phyloP scores from a whole-genome alignment of 768 basidiomycete genomes.

The Baorangia bicolor region DNA sequence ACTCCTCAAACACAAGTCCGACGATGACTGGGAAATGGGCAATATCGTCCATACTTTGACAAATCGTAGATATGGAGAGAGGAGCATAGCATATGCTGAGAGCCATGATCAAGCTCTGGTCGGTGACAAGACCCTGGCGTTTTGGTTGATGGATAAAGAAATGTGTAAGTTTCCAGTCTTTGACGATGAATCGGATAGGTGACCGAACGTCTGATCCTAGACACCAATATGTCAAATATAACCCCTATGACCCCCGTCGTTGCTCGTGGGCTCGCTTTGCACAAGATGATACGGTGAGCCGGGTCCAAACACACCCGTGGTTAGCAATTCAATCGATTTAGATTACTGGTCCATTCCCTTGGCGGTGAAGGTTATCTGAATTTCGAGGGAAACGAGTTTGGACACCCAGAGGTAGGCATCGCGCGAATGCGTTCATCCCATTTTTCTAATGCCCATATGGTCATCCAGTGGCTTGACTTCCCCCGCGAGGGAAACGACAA shows the following conservation, averaged over 20 bases:
- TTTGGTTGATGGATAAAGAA: slow-evolving; percentile 99
- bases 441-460: not conserved
- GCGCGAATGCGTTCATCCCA: not conserved
- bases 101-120: slow-evolving; percentile 98
- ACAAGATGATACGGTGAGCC: slow-evolving; percentile 94
- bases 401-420: slow-evolving; percentile 82
- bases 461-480: slow-evolving; percentile 93
- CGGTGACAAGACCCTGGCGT: slow-evolving; percentile 97
- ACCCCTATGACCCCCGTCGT: slow-evolving; percentile 80
- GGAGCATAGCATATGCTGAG: slow-evolving; percentile 91
- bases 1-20: slow-evolving; percentile 86
- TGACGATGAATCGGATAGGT: not conserved
- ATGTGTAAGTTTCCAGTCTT: slow-evolving; percentile 71
- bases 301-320: not conserved
- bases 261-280: slow-evolving; percentile 85
- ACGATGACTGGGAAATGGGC: slow-evolving; percentile 85
- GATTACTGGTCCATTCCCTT: slow-evolving; percentile 85
- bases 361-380: slow-evolving; percentile 98
- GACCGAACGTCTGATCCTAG: slow-evolving; percentile 37
- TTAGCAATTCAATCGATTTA: slow-evolving; percentile 29
- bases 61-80: slow-evolving; percentile 87
- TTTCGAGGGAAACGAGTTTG: slow-evolving; percentile 98
- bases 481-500: slow-evolving; percentile 94
- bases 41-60: slow-evolving; percentile 87
- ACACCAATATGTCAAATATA: slow-evolving; percentile 93